Conservation (phyloP, 352 stramenopile species). For the Globisporangium viniferum region DNA sequence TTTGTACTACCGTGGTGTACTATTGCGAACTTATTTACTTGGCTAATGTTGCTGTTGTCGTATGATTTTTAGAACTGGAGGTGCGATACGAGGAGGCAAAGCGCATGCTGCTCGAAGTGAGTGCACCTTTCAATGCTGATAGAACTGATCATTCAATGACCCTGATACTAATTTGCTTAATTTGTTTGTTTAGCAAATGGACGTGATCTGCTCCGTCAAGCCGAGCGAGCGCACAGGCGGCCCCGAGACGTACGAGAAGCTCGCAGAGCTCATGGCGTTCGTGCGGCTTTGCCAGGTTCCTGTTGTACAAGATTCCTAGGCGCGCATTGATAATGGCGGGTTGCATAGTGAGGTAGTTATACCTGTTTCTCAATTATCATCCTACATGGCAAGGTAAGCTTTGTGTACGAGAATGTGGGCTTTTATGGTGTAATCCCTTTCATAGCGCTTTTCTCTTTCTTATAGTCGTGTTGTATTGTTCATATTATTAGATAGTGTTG, state of each 20-base stretch:
- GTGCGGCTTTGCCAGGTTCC: conserved; percentile 10
- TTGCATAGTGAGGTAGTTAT: neutral
- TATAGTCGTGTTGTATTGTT: neutral
- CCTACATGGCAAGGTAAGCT: neutral
- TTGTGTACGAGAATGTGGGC: neutral
- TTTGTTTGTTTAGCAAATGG: conserved; percentile 23
- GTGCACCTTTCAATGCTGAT: neutral
- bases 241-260: conserved; percentile 56
- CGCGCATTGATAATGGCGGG: neutral
- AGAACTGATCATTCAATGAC: too few relatives aligned
- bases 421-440: neutral
- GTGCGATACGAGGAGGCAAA: conserved; percentile 57
- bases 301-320: neutral
- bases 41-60: neutral
- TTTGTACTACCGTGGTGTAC: neutral
- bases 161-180: too few relatives aligned
- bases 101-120: conserved; percentile 45
- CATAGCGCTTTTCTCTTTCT: neutral
- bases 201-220: conserved; percentile 48
- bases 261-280: conserved; percentile 46
- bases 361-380: neutral
- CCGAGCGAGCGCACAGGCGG: conserved; percentile 38
- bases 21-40: neutral
- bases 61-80: conserved; percentile 30
- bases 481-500: neutral